A percentile compares a stretch with the other conserved stretches of the same genome.
phyloP scores from a whole-genome alignment of 257 asterid genomes.

The Mitragyna speciosa region DNA sequence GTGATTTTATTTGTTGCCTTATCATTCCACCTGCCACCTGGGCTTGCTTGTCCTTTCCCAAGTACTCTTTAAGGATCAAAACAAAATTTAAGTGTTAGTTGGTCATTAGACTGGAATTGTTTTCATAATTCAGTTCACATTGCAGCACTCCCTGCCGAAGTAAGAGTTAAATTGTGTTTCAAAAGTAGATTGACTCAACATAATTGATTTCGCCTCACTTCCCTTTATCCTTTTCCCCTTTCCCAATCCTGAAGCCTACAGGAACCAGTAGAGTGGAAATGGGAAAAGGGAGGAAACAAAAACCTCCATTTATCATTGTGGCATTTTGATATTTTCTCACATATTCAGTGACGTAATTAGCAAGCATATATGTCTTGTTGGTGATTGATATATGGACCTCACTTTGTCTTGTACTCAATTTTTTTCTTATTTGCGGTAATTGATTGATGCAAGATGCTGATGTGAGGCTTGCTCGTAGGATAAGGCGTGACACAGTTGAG shows the following conservation, averaged over 20 bases:
- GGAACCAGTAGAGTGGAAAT: background rate
- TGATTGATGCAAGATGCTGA: conserved; percentile 62
- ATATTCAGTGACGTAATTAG: background rate
- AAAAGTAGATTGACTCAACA: background rate
- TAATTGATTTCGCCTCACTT: background rate
- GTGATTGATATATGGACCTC: background rate
- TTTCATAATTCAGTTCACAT: background rate
- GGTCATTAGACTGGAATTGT: background rate
- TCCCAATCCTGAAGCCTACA: background rate
- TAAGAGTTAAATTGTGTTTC: background rate
- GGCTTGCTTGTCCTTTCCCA: background rate
- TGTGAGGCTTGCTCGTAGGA: conserved; percentile 99
- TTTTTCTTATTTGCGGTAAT: conserved; percentile 14
- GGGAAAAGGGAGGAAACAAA: background rate
- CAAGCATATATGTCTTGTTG: background rate
- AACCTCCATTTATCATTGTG: no score
- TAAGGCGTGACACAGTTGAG: conserved; percentile 92
- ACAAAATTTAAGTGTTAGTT: background rate
- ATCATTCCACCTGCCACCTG: background rate
- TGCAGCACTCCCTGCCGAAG: background rate
- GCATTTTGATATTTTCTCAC: background rate
- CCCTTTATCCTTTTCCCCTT: background rate
- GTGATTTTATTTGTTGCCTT: background rate
- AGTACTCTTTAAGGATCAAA: background rate
- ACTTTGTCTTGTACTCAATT: background rate